Evolutionary conservation across 768 basidiomycete genomes (phyloP), one percentile per base, ranked within the genome.

Genomic region (Lactarius akahatsu): DNA sequence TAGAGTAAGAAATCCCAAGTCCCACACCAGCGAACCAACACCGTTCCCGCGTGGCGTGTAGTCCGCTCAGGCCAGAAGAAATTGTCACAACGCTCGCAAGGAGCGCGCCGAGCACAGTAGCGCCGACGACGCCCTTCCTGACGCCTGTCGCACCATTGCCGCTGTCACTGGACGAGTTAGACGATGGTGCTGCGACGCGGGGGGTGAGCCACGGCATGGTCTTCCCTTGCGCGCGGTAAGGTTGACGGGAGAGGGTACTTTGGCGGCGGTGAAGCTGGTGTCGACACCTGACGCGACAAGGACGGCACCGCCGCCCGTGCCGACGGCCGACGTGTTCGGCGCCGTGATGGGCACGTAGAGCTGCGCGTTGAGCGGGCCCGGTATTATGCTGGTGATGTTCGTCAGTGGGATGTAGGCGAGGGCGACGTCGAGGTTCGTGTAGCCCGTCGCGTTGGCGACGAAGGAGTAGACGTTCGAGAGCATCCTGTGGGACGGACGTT

Each of bases 381-480:
- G 76, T 63, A 76, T 75, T 20, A 72, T 77, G 43, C 77, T 79
- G 4, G 80, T 80, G 4, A 76, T n/a, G 72, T 85, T 85, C 45
- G 79, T 72, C 34, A 76, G 61, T 1, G 81, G 77, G 54, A 76
- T 65, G 3, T 66, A 57, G 60, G 65, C 26, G 32, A 64, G 55
- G 11, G 73, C 59, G 66, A 77, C 71, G 52, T 78, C 58, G 62
- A 76, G 62, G 72, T 82, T 80, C 56, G 71, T 70, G 75, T 86
- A 85, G 50, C 76, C 77, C 1, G 82, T 82, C 8, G 72, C 66
- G 57, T 80, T 67, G 9, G 82, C 84, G 58, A 87, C 84, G 55
- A 84, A 75, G 38, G 74, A 64, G 75, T 83, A 85, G 64, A 86
- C 85, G 69, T 87, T 86, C 64, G 77, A 70, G 59, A 78, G 50